phyloP scores from a whole-genome alignment of 768 basidiomycete genomes.

The Gloeopeniophorella convolvens region DNA sequence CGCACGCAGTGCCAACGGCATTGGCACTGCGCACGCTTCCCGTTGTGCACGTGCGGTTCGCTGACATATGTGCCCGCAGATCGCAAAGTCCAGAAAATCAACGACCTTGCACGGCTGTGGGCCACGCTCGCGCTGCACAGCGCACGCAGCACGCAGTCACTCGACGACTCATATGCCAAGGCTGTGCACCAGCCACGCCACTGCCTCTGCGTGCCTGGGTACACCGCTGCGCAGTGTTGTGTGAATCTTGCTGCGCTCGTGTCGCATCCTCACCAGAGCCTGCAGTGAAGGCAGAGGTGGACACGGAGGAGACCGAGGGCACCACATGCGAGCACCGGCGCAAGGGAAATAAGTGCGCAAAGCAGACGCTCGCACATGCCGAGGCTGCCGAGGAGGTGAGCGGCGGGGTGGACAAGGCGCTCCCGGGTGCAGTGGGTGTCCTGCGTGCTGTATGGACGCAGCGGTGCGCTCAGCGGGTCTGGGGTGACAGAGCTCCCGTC shows the following conservation, averaged over 20 bases:
- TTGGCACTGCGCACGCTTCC: too few species aligned
- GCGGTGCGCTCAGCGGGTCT: slow-evolving; percentile 47
- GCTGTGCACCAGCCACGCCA: slow-evolving; percentile 72
- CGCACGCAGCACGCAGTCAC: slow-evolving; percentile 33
- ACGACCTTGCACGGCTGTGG: slow-evolving; percentile 72
- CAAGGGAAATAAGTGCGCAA: slow-evolving; percentile 16
- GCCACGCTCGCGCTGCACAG: slow-evolving; percentile 26
- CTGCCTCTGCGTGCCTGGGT: slow-evolving; percentile 72
- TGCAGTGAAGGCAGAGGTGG: not conserved
- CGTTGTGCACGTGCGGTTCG: too few species aligned
- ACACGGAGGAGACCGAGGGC: slow-evolving; percentile 21
- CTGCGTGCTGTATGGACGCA: slow-evolving; percentile 52
- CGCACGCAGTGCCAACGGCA: not conserved
- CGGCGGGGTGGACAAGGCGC: slow-evolving; percentile 40
- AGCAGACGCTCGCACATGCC: not conserved
- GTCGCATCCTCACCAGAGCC: slow-evolving; percentile 6
- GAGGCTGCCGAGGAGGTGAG: not conserved
- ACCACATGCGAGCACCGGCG: too few species aligned
- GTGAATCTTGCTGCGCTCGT: slow-evolving; percentile 31
- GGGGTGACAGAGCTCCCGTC: too few species aligned
- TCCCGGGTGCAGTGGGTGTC: slow-evolving; percentile 63
- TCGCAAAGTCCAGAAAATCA: slow-evolving; percentile 51
- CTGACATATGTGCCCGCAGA: slow-evolving; percentile 9
- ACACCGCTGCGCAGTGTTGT: slow-evolving; percentile 40
- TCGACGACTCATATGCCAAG: slow-evolving; percentile 49